Evolutionary conservation across 495 filamentous ascomycete genomes (phyloP), one percentile per base, ranked within the genome.

Genomic region (Annulohypoxylon maeteangense): DNA sequence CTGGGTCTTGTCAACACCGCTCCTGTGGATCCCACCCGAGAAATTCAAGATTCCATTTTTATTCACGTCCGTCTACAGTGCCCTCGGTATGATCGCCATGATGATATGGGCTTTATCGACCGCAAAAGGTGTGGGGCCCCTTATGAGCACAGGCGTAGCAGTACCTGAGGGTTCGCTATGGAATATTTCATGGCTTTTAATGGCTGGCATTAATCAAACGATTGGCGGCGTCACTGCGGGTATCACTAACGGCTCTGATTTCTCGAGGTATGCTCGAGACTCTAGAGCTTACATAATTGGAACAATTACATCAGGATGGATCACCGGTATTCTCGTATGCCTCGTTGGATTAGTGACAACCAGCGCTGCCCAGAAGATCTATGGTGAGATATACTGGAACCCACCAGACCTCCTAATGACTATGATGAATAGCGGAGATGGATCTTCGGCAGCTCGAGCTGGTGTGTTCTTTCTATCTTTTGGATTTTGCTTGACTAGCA

Each of bases 1-100:
- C 40, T 78, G 78, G 77, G 70, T 74, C 16, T 64, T 80, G n/a
- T 78, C 77, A 0, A 76, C 72, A 34, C 78, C 82, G 1, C 76
- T 82, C 54, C 58, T 83, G 3, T 78, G 75, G 55, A 75, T 83
- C n/a, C 77, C 65, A 0, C 82, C 82, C 4, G 82, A 84, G 75
- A 81, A 81, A 56, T 79, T 81, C 54, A 79, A 78, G 40, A 40
- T 80, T 16, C 81, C 80, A 4, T 80, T 78, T 57, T 60, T 76
- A 16, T 53, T 75, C 27, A 77, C 67, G 14, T 67, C 68, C 12
- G 74, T 77, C 61, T 74, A 78, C 12, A 76, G 48, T 67, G 78
- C 67, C 0, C 4, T 78, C 5, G 77, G 75, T 6, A 75, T 81
- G 74, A 31, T 78, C 18, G 61, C 56, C n/a, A 78, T 79, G 67